A percentile compares a stretch with the other conserved stretches of the same genome.
These are phyloP conservation scores for Stagonosporopsis cucurbitacearum DNA, from an alignment of 2,329 filamentous ascomycete species.

Conservation along the genomic window DNA sequence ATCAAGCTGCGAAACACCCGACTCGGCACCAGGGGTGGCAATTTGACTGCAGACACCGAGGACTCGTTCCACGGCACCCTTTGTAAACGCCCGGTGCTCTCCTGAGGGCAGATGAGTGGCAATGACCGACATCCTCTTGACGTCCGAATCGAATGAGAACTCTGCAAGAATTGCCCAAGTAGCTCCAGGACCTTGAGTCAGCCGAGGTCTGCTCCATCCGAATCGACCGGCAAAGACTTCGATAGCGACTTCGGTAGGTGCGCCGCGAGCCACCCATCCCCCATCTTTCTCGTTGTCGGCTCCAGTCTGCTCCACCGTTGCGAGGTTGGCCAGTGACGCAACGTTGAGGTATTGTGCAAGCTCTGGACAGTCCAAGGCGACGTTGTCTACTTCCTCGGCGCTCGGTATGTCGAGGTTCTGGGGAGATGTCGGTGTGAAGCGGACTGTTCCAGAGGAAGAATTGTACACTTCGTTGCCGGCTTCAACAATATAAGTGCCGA, in stretches of 20 bases:
- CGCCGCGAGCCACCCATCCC: constrained; percentile 40
- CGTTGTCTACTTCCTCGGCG: neutral
- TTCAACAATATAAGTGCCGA: constrained; percentile 41
- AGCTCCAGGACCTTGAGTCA: constrained; percentile 39
- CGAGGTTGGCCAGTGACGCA: constrained; percentile 56
- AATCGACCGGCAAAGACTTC: constrained; percentile 75
- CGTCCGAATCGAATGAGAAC: constrained; percentile 73
- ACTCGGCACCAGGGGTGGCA: neutral
- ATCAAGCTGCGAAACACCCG: neutral
- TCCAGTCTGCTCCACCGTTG: constrained; percentile 54
- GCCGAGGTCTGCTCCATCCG: constrained; percentile 60
- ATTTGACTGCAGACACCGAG: constrained; percentile 46
- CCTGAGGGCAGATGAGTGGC: constrained; percentile 52
- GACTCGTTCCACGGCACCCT: constrained; percentile 73
- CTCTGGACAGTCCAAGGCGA: constrained; percentile 6
- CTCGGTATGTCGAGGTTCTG: neutral
- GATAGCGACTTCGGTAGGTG: constrained; percentile 71
- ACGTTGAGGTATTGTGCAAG: constrained; percentile 41
- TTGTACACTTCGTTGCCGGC: constrained; percentile 28
- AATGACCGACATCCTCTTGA: constrained; percentile 78
- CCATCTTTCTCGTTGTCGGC: constrained; percentile 30
- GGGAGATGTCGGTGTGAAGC: neutral
- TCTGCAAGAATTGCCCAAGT: constrained; percentile 59
- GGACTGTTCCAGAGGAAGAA: neutral
- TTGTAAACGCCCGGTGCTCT: constrained; percentile 60